Conservation (phyloP, 2,329 filamentous ascomycete genomes). For the Stemphylium beticola region DNA sequence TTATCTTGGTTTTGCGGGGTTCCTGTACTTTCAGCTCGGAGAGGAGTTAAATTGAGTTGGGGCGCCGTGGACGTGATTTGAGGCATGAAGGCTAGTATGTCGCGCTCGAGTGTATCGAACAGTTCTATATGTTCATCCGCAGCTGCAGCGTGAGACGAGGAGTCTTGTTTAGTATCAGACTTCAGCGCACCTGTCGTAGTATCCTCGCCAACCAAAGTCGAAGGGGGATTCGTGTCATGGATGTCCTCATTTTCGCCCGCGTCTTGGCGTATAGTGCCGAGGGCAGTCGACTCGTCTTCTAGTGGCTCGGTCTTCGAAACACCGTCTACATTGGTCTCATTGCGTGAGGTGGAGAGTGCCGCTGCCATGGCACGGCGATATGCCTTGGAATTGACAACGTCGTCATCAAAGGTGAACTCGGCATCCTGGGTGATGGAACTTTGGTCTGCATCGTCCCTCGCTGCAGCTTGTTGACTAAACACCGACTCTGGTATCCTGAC, state of each 20-base stretch:
- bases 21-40: not conserved
- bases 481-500: conserved; percentile 39
- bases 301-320: conserved; percentile 5
- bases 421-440: conserved; percentile 27
- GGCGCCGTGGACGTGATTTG: conserved; percentile 14
- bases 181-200: not conserved
- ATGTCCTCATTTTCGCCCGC: not conserved
- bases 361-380: conserved; percentile 43
- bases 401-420: conserved; percentile 43
- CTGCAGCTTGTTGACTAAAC: conserved; percentile 14
- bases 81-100: conserved; percentile 26
- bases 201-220: not conserved
- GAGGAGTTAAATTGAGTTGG: not conserved
- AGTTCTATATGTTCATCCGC: conserved; percentile 9
- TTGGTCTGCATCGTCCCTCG: conserved; percentile 15
- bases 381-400: conserved; percentile 40
- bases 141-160: not conserved
- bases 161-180: not conserved
- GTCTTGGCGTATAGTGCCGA: not conserved
- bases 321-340: not conserved
- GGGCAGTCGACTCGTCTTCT: conserved; percentile 14
- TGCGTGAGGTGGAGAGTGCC: conserved; percentile 21
- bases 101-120: conserved; percentile 22
- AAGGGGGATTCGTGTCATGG: not conserved
- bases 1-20: not conserved